These are phyloP conservation scores for Quercus ilex DNA, from an alignment of 306 rosid species.

Conservation along the genomic window DNA sequence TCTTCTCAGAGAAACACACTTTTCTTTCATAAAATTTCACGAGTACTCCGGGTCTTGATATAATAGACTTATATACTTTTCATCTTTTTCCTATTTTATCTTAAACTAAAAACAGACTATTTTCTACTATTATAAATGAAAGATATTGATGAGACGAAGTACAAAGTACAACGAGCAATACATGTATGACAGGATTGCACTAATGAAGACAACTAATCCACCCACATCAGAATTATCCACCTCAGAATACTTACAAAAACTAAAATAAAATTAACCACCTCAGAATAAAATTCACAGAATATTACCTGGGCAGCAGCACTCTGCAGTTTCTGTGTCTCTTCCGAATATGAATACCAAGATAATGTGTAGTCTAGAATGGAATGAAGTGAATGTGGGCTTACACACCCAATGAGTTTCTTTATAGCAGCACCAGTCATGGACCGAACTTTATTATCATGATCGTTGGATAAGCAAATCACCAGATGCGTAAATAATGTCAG, in stretches of 20 bases:
- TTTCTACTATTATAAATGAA: neutral
- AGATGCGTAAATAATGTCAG: constrained; percentile 71
- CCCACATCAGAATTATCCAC: neutral
- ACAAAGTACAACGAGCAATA: neutral
- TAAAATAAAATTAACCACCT: neutral
- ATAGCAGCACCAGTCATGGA: constrained; percentile 80
- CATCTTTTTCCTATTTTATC: neutral
- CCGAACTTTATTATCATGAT: constrained; percentile 67
- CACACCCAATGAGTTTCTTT: constrained; percentile 53
- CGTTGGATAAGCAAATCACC: constrained; percentile 85
- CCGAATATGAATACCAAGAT: constrained; percentile 79
- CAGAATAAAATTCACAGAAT: neutral
- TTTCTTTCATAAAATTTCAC: neutral
- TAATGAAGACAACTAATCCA: neutral
- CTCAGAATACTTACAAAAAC: neutral
- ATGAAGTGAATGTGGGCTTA: constrained; percentile 49
- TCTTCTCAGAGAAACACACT: neutral
- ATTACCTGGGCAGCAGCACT: constrained; percentile 88
- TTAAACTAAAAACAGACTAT: neutral
- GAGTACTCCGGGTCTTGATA: neutral
- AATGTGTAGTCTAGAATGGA: constrained; percentile 62
- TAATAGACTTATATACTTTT: neutral
- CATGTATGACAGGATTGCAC: neutral
- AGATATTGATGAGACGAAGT: neutral
- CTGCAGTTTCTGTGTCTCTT: constrained; percentile 64